phyloP scores from a whole-genome alignment of 2,329 filamentous ascomycete species.

The Cladosporium sp. region DNA sequence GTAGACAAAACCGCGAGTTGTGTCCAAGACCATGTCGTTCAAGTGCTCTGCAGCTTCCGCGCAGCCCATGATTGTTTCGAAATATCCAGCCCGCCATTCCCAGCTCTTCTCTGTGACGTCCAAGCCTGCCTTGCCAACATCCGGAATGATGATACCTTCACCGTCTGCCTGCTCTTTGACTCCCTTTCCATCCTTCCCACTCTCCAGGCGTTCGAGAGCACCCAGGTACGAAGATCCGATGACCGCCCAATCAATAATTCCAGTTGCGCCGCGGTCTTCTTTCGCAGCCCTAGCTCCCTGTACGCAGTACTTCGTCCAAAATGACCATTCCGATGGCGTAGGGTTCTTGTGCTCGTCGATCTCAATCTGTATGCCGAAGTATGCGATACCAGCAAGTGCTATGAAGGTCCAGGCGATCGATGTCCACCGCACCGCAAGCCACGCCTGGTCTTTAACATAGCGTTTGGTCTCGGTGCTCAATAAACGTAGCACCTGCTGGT shows the following conservation, averaged over 20 bases:
- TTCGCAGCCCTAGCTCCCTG: slow-evolving; percentile 55
- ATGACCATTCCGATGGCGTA: slow-evolving; percentile 80
- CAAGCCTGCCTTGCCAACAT: slow-evolving; percentile 59
- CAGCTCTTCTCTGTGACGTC: slow-evolving; percentile 77
- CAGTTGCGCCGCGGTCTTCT: slow-evolving; percentile 59
- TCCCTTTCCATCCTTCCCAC: slow-evolving; percentile 66
- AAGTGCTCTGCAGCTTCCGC: slow-evolving; percentile 78
- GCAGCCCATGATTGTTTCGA: slow-evolving; percentile 74
- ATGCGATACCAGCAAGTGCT: slow-evolving; percentile 61
- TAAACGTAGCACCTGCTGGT: slow-evolving; percentile 62
- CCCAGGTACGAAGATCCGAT: slow-evolving; percentile 63
- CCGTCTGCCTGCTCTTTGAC: slow-evolving; percentile 50
- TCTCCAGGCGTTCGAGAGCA: slow-evolving; percentile 66
- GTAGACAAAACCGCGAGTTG: slow-evolving; percentile 65
- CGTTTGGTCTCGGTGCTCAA: slow-evolving; percentile 76
- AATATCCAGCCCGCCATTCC: slow-evolving; percentile 84
- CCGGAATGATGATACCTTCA: slow-evolving; percentile 45
- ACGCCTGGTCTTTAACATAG: slow-evolving; percentile 71
- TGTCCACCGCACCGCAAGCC: slow-evolving; percentile 68
- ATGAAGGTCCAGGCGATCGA: slow-evolving; percentile 66
- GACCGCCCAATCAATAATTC: slow-evolving; percentile 68
- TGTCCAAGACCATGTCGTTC: slow-evolving; percentile 76
- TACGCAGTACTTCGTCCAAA: slow-evolving; percentile 67
- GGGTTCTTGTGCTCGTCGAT: slow-evolving; percentile 73
- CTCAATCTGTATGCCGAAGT: slow-evolving; percentile 71